These are phyloP conservation scores for Tetrastigma voinierianum DNA, from an alignment of 164 flowering plant genomes.

Conservation along the genomic window DNA sequence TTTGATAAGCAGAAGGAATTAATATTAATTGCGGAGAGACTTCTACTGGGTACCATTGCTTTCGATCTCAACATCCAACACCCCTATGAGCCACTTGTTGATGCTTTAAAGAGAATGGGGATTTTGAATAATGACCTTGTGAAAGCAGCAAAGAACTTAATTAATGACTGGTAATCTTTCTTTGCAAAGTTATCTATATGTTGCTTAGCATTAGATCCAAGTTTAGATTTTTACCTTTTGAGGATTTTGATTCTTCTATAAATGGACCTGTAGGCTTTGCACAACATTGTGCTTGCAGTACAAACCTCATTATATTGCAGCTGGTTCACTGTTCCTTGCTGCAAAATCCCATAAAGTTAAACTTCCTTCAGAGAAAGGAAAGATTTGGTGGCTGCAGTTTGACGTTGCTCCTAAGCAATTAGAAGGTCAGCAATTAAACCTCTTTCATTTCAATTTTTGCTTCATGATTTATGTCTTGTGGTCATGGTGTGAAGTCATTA, in stretches of 20 bases:
- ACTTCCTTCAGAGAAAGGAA: slow-evolving; percentile 48
- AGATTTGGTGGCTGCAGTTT: slow-evolving; percentile 70
- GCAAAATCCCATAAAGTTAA: slow-evolving; percentile 56
- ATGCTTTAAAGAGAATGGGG: slow-evolving; percentile 47
- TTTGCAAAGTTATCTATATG: slow-evolving; percentile 1
- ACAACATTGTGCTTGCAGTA: slow-evolving; percentile 69
- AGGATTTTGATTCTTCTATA: not conserved
- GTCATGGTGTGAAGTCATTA: not conserved
- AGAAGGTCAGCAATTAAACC: slow-evolving; percentile 39
- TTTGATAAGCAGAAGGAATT: slow-evolving; percentile 59
- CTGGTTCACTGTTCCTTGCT: slow-evolving; percentile 71
- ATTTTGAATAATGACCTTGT: slow-evolving; percentile 35
- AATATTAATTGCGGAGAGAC: slow-evolving; percentile 48
- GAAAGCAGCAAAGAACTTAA: slow-evolving; percentile 69
- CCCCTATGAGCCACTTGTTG: slow-evolving; percentile 66
- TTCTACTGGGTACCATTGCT: slow-evolving; percentile 49
- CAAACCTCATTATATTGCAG: slow-evolving; percentile 74
- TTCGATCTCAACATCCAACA: slow-evolving; percentile 59
- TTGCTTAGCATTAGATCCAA: not conserved
- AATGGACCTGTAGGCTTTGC: slow-evolving; percentile 45
- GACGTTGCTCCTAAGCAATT: slow-evolving; percentile 57
- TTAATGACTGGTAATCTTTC: slow-evolving; percentile 57
- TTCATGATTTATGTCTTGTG: not conserved
- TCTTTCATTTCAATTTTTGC: not conserved
- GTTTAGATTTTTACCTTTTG: not conserved